Evolutionary conservation across 2,329 filamentous ascomycete genomes (phyloP).

Genomic region (Colletotrichum cordylinicola): DNA sequence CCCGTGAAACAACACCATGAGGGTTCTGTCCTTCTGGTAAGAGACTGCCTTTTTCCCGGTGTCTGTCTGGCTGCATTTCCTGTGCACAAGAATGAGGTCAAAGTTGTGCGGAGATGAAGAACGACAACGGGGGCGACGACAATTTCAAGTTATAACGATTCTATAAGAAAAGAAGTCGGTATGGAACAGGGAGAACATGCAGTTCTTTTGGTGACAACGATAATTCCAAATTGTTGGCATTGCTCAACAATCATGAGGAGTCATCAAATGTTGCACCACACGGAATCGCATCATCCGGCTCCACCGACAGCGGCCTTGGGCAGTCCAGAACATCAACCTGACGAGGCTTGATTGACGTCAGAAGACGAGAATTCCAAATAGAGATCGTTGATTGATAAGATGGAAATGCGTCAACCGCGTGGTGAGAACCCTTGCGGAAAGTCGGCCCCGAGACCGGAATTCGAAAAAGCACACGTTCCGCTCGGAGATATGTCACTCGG

Average conservation of each 20-base stretch:
- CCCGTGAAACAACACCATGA: too few species aligned
- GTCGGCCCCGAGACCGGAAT: constrained; percentile 3
- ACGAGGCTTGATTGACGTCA: constrained; percentile 1
- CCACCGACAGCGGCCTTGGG: neutral
- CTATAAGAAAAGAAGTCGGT: neutral
- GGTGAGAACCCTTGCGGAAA: constrained; percentile 8
- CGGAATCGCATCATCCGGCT: neutral
- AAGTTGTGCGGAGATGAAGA: neutral
- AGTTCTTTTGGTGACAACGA: rapidly evolving
- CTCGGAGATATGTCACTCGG: constrained; percentile 13
- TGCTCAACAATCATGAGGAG: neutral
- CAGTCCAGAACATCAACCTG: neutral
- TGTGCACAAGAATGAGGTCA: rapidly evolving
- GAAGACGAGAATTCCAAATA: neutral
- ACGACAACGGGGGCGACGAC: neutral
- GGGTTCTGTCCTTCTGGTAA: neutral
- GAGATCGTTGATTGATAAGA: neutral
- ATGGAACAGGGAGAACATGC: rapidly evolving
- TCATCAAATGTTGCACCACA: neutral
- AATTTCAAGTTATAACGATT: rapidly evolving
- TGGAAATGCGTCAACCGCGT: neutral
- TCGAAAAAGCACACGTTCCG: neutral
- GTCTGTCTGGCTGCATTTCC: neutral
- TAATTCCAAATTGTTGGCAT: neutral
- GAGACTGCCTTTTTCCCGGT: rapidly evolving